These are phyloP conservation scores for Nephelium lappaceum DNA, from an alignment of 345 rosid species.

Conservation along the genomic window DNA sequence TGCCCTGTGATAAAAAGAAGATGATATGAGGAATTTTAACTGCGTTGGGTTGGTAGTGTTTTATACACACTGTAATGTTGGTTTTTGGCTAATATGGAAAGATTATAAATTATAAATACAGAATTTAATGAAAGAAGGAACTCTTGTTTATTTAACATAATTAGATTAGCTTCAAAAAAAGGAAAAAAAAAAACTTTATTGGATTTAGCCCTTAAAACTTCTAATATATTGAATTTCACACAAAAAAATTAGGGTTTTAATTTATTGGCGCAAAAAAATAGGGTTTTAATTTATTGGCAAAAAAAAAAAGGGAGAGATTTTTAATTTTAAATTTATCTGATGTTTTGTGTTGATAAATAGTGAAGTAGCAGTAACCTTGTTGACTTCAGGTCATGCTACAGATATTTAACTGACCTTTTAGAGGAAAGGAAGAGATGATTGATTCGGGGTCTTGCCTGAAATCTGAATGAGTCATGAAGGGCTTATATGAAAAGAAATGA, in stretches of 20 bases:
- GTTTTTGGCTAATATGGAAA: neutral
- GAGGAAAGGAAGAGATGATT: no score
- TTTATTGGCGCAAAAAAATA: no score
- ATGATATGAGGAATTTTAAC: neutral
- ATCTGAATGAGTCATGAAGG: neutral
- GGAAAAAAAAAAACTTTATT: no score
- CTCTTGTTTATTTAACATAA: neutral
- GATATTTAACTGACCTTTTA: neutral
- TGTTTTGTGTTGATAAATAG: neutral
- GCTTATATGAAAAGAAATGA: no score
- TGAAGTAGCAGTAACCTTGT: neutral
- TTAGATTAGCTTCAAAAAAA: neutral
- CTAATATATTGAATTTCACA: no score
- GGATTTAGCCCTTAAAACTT: neutral
- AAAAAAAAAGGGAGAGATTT: no score
- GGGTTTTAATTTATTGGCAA: neutral
- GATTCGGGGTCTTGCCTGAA: neutral
- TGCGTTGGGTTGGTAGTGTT: neutral
- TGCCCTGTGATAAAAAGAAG: neutral
- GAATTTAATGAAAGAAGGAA: conserved; percentile 5
- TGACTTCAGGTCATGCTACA: neutral
- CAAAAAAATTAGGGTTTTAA: neutral
- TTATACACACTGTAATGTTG: neutral
- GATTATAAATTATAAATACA: neutral
- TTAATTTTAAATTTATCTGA: neutral